Conservation (phyloP, 1,139 yeast species). For the Magnusiomyces suaveolens region DNA sequence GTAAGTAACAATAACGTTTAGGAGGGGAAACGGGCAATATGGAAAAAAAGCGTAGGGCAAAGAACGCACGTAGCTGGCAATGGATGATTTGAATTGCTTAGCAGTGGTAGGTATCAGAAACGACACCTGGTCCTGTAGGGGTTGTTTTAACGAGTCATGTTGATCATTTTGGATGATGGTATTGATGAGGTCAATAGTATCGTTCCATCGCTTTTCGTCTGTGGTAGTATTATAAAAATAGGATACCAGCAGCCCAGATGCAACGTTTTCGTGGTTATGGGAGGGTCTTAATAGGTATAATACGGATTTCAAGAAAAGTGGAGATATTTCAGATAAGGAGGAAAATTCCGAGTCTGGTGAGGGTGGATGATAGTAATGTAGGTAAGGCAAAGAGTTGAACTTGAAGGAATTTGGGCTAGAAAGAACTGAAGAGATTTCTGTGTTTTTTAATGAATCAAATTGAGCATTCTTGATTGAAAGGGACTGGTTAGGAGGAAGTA, state of each 20-base stretch:
- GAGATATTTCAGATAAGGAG: neutral
- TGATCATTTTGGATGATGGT: neutral
- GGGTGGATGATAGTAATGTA: constrained; percentile 10
- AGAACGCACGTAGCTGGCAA: neutral
- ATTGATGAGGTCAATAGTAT: constrained; percentile 5
- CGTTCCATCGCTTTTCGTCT: constrained; percentile 14
- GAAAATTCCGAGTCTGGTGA: neutral
- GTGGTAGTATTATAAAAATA: constrained; percentile 16
- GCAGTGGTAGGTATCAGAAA: constrained; percentile 1
- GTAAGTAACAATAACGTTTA: constrained; percentile 24
- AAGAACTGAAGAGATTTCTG: neutral
- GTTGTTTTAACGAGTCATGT: neutral
- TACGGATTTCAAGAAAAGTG: constrained; percentile 7
- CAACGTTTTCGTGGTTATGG: constrained; percentile 9
- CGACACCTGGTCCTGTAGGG: neutral
- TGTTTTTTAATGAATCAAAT: too few species aligned
- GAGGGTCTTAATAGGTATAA: constrained; percentile 8
- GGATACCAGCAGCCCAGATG: constrained; percentile 19
- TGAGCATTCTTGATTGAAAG: too few species aligned
- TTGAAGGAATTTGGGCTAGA: neutral
- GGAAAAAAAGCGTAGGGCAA: constrained; percentile 14
- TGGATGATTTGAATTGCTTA: neutral
- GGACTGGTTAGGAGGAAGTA: constrained; percentile 1
- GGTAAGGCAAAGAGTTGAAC: constrained; percentile 7
- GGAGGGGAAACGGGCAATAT: constrained; percentile 15